phyloP scores from a whole-genome alignment of 225 moss, liverwort and hornwort genomes.

The Lunularia cruciata region DNA sequence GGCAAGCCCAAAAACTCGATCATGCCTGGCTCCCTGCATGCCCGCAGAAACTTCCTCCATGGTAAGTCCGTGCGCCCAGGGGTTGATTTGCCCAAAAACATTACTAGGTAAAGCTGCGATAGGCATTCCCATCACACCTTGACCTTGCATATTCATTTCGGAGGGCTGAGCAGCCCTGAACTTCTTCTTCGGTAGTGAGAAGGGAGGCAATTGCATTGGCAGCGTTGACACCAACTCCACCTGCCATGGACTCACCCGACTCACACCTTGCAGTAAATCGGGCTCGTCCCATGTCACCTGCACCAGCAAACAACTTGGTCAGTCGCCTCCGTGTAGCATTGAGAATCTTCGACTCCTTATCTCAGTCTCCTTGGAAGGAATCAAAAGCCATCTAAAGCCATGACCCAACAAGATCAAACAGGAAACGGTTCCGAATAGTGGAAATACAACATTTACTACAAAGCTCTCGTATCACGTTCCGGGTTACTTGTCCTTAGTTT shows the following conservation, averaged over 20 bases:
- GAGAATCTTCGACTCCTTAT: too few relatives aligned
- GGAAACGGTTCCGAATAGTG: too few relatives aligned
- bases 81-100: constrained; percentile 76
- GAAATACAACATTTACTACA: too few relatives aligned
- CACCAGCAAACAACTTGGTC: background rate
- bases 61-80: constrained; percentile 84
- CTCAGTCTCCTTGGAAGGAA: too few relatives aligned
- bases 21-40: constrained; percentile 99
- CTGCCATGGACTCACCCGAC: constrained; percentile 99
- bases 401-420: too few relatives aligned
- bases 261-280: constrained; percentile 92
- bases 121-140: constrained; percentile 77
- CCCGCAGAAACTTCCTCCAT: constrained; percentile 98
- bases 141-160: constrained; percentile 80
- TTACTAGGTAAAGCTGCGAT: constrained; percentile 55
- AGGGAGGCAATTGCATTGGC: constrained; percentile 98
- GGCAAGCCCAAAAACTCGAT: constrained; percentile 92
- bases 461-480: too few relatives aligned
- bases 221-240: constrained; percentile 96
- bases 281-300: constrained; percentile 99
- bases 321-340: background rate
- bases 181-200: constrained; percentile 90
- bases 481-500: too few relatives aligned
- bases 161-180: constrained; percentile 81
- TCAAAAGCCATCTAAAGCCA: too few relatives aligned